Conservation (phyloP, 2,329 filamentous ascomycete genomes). For the Colletotrichum horii region DNA sequence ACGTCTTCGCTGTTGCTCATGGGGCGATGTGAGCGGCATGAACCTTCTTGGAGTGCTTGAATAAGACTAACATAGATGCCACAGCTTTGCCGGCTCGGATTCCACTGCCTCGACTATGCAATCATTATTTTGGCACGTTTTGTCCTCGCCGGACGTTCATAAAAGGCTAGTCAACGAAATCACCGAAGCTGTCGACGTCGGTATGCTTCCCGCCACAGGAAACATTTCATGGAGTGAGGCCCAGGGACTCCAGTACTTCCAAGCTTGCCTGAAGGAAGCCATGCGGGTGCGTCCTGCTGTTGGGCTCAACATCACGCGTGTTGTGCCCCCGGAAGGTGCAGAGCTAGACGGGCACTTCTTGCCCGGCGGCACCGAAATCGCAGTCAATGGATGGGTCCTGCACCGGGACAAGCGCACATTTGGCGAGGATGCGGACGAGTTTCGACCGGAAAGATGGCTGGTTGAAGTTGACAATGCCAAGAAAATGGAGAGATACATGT, state of each 20-base stretch:
- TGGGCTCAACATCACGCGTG: slow-evolving; percentile 56
- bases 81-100: slow-evolving; percentile 64
- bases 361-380: slow-evolving; percentile 57
- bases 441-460: slow-evolving; percentile 61
- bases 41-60: background rate
- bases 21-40: slow-evolving; percentile 54
- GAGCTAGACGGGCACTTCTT: slow-evolving; percentile 56
- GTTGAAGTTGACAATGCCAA: slow-evolving; percentile 46
- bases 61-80: background rate
- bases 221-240: slow-evolving; percentile 54
- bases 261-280: slow-evolving; percentile 61
- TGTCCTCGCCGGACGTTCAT: slow-evolving; percentile 49
- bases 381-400: slow-evolving; percentile 60
- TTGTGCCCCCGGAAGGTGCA: slow-evolving; percentile 55
- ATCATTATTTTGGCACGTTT: slow-evolving; percentile 57
- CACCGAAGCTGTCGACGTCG: slow-evolving; percentile 38
- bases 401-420: slow-evolving; percentile 53
- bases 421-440: slow-evolving; percentile 56
- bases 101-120: slow-evolving; percentile 66
- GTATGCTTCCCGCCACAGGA: slow-evolving; percentile 39
- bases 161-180: slow-evolving; percentile 47
- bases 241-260: slow-evolving; percentile 57
- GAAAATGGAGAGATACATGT: slow-evolving; percentile 61
- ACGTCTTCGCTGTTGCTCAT: slow-evolving; percentile 62
- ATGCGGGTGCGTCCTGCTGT: slow-evolving; percentile 62